Base-by-base conservation (phyloP, 2,329 filamentous ascomycete genomes). In the Fusarium subtropicale region DNA sequence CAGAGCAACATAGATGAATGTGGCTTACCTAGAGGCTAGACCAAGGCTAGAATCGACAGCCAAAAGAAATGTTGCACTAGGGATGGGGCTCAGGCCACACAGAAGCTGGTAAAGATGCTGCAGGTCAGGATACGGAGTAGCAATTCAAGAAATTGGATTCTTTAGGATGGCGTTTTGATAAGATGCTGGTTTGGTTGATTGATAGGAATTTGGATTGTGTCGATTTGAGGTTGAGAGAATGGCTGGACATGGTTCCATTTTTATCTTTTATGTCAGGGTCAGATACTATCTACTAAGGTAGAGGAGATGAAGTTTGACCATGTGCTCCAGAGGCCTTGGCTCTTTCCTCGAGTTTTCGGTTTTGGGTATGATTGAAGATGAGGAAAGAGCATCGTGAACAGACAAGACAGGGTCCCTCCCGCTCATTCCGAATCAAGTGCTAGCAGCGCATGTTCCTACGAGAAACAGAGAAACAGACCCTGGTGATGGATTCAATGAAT, bases 11-110 rank as follows among this genome's bases (percentile, higher is more conserved):
- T 51, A 74, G n/a, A 65, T 57, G 56, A 56, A 59, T 55, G 58
- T 68, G 67, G 67, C 69, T 70, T 72, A 72, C 69, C 69, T 62
- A 45, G 30, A 64, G 56, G 51, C 58, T 65, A 62, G 69, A 47
- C 64, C 64, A 48, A 64, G 59, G 39, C 63, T 58, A 66, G 64
- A 52, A 53, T 56, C 56, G 53, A 62, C 56, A 46, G 45, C 46
- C 56, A 69, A 62, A 60, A 66, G 64, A 64, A 71, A 71, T 69
- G 60, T 26, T 69, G 31, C 18, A 52, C 64, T 69, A 71, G 56
- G 45, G n/a, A 15, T 20, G n/a, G n/a, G 53, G 42, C 30, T 22
- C 31, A 61, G 46, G 26, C 24, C 45, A 66, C 41, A 47, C 38
- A 45, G 59, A 45, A 56, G 46, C 58, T n/a, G 55, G 39, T 39